Conservation (phyloP, 2,329 filamentous ascomycete genomes). For the Cryphonectria parasitica region DNA sequence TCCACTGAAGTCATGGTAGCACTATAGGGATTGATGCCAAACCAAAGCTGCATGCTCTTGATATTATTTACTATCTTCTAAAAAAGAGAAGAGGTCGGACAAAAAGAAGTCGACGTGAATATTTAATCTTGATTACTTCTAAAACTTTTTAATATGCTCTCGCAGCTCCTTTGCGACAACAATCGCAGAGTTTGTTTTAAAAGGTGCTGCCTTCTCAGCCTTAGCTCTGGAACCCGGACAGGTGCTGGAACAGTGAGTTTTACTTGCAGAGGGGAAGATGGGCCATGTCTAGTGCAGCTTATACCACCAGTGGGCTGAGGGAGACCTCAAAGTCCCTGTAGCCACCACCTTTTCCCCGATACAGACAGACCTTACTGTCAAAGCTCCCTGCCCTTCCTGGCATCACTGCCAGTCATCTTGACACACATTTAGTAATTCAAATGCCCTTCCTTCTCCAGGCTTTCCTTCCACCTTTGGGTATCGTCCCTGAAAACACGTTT, state of each 20-base stretch:
- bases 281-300: background rate
- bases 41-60: background rate
- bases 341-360: background rate
- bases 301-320: background rate
- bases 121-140: background rate
- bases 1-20: background rate
- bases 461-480: slow-evolving; percentile 34
- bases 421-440: slow-evolving; percentile 10
- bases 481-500: slow-evolving; percentile 36
- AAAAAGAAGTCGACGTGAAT: background rate
- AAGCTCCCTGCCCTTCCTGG: background rate
- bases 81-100: background rate
- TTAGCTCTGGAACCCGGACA: background rate
- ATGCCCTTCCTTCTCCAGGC: slow-evolving; percentile 12
- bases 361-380: background rate
- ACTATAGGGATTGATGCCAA: background rate
- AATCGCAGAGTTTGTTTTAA: background rate
- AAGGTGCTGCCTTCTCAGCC: background rate
- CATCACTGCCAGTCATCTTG: background rate
- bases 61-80: background rate
- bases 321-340: background rate
- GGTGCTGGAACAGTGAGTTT: background rate
- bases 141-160: background rate
- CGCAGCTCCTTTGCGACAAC: background rate
- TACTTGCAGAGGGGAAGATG: background rate